These are phyloP conservation scores for Phytophthora agathidicida DNA, from an alignment of 352 stramenopile genomes.

Conservation along the genomic window DNA sequence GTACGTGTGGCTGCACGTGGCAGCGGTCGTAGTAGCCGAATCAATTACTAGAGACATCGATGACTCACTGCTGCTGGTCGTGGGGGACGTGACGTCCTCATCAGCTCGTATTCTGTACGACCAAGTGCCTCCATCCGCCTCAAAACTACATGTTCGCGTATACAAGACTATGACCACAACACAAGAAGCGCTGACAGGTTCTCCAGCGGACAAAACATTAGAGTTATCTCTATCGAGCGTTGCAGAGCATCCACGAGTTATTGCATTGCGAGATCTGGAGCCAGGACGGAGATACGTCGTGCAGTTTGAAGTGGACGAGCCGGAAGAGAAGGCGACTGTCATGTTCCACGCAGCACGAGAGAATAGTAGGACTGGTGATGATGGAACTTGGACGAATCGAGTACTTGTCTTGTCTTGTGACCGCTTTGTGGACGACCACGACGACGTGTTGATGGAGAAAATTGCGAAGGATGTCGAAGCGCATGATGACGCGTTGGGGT, in stretches of 20 bases:
- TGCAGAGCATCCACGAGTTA: conserved; percentile 26
- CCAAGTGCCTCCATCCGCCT: conserved; percentile 5
- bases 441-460: conserved; percentile 50
- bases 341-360: conserved; percentile 40
- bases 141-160: conserved; percentile 25
- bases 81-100: conserved; percentile 55
- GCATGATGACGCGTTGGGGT: conserved; percentile 34
- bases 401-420: conserved; percentile 66
- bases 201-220: conserved; percentile 1
- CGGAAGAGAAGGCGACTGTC: conserved; percentile 21
- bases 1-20: conserved; percentile 12
- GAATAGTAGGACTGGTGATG: neutral
- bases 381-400: conserved; percentile 8
- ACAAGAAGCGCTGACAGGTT: conserved; percentile 2
- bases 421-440: conserved; percentile 60
- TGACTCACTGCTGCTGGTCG: conserved; percentile 47
- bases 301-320: conserved; percentile 26
- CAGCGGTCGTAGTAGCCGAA: neutral
- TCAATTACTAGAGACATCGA: conserved; percentile 10
- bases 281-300: conserved; percentile 50
- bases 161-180: conserved; percentile 10
- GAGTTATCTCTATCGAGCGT: neutral
- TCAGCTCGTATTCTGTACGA: conserved; percentile 61
- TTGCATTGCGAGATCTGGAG: conserved; percentile 38
- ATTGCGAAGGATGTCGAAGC: conserved; percentile 46